Evolutionary conservation across 2,329 filamentous ascomycete genomes (phyloP).

Genomic region (Rutstroemia sp.): DNA sequence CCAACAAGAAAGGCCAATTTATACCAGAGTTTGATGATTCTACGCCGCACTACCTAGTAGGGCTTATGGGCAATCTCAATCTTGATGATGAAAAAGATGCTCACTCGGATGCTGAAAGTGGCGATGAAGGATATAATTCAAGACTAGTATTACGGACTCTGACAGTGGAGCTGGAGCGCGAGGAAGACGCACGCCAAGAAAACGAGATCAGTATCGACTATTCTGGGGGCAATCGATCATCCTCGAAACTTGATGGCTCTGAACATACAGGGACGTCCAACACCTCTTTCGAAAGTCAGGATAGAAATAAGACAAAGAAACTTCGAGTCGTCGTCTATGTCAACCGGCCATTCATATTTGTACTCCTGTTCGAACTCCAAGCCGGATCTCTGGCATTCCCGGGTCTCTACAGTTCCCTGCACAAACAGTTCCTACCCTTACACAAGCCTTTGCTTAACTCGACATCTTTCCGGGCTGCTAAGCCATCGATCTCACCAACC

Average conservation of each 20-base stretch:
- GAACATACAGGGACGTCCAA: constrained; percentile 21
- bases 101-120: constrained; percentile 4
- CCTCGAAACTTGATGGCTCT: constrained; percentile 14
- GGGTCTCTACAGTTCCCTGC: constrained; percentile 51
- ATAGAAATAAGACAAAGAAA: constrained; percentile 46
- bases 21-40: constrained; percentile 14
- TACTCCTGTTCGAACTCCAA: constrained; percentile 60
- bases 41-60: constrained; percentile 55
- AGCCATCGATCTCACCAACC: constrained; percentile 30
- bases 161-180: constrained; percentile 53
- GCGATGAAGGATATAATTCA: constrained; percentile 34
- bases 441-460: constrained; percentile 49
- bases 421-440: constrained; percentile 53
- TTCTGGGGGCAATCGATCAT: constrained; percentile 14
- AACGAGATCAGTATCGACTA: constrained; percentile 40
- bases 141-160: constrained; percentile 59
- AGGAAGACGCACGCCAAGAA: constrained; percentile 34
- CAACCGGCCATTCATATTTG: constrained; percentile 68
- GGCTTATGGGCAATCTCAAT: constrained; percentile 58
- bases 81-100: constrained; percentile 28
- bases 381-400: constrained; percentile 51
- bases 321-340: constrained; percentile 67
- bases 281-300: constrained; percentile 37
- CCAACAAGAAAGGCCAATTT: background rate
- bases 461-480: constrained; percentile 49